Evolutionary conservation across 768 basidiomycete genomes (phyloP), one percentile per base, ranked within the genome.

Genomic region (Boletus rex-veris): DNA sequence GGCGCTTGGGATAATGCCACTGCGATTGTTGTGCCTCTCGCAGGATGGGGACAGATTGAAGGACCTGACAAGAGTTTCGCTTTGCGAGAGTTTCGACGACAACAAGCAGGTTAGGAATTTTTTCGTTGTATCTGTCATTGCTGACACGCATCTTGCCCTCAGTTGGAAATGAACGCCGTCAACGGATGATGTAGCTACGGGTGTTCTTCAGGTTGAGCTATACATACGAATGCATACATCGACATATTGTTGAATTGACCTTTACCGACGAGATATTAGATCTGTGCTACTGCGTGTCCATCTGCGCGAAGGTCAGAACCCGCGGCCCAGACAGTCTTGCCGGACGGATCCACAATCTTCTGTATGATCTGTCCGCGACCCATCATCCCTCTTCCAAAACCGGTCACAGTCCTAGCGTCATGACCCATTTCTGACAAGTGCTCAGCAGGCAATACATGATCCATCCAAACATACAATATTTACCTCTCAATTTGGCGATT

Each of bases 311-410:
- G 82, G 69, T 99, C 97, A 5, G 89, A 92, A 7, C 95, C 96
- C 21, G 91, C 96, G 1, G 90, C 94, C 97, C 97, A 98, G 5
- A 95, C 88, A n/a, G 79, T 74, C 67, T 72, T 75, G 14, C 91
- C 90, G 28, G 83, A 82, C 44, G 72, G 73, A 65, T 86, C 80
- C 7, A 78, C 73, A 18, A 90, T 69, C 68, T 81, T 87, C 72
- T 96, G 93, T 58, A 98, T 97, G 52, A 98, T 75, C 74, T 98
- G 92, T 6, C 92, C 92, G 3, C 91, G 81, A 21, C 92, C 92
- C 73, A 94, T 77, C 76, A 85, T 77, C 3, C 72, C 75, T 50
- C 90, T 77, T 38, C 66, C 69, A 64, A 84, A 85, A 2, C 89
- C 90, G 6, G 62, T 74, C 4, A 86, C 80, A 0, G 73, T 52